Conservation (phyloP, 441 rosid species). For the Lepidium campestre region DNA sequence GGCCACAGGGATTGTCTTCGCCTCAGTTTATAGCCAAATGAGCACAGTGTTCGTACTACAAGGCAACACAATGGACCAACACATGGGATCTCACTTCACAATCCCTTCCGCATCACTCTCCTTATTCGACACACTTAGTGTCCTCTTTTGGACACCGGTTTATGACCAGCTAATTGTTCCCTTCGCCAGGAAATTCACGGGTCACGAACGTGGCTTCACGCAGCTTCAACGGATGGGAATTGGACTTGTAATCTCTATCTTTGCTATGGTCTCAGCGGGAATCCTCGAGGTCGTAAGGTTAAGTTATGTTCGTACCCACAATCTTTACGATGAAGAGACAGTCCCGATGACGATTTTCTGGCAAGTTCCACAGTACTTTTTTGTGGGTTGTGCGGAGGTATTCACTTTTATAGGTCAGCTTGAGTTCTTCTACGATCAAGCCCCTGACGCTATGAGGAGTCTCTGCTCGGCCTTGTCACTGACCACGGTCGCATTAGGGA, state of each 20-base stretch:
- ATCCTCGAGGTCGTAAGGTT: slow-evolving; percentile 43
- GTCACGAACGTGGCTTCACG: slow-evolving; percentile 48
- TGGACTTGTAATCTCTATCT: slow-evolving; percentile 44
- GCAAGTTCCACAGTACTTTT: slow-evolving; percentile 59
- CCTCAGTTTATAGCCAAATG: slow-evolving; percentile 55
- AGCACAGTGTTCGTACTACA: slow-evolving; percentile 52
- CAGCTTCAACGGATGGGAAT: slow-evolving; percentile 58
- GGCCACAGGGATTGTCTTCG: slow-evolving; percentile 54
- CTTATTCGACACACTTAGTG: slow-evolving; percentile 65
- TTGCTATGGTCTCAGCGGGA: slow-evolving; percentile 47
- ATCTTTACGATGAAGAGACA: slow-evolving; percentile 36
- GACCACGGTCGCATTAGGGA: slow-evolving; percentile 51
- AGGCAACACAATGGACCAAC: slow-evolving; percentile 51
- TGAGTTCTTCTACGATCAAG: slow-evolving; percentile 64
- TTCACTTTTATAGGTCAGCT: slow-evolving; percentile 51
- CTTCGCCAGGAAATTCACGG: slow-evolving; percentile 34
- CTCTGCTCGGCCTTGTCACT: slow-evolving; percentile 56
- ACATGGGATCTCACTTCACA: slow-evolving; percentile 40
- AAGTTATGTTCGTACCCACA: slow-evolving; percentile 33
- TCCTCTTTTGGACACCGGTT: slow-evolving; percentile 80
- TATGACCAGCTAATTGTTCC: slow-evolving; percentile 51
- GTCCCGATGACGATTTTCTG: slow-evolving; percentile 52
- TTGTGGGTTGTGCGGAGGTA: slow-evolving; percentile 55
- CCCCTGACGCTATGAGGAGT: slow-evolving; percentile 69
- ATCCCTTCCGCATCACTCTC: slow-evolving; percentile 78